Conservation (phyloP, 768 basidiomycete genomes). For the Russula brevipes region DNA sequence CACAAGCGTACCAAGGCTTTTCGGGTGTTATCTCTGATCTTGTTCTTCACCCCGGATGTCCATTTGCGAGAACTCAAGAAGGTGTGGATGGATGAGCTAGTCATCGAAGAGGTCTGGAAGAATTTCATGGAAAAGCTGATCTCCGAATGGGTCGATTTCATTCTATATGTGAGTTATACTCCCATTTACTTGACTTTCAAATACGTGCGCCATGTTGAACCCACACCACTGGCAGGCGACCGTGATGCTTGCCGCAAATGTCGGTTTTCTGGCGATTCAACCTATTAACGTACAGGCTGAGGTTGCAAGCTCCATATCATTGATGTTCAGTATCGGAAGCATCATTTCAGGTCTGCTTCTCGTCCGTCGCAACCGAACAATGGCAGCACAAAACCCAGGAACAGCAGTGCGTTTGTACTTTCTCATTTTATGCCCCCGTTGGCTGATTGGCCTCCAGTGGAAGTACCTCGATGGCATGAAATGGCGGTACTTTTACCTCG, state of each 20-base stretch:
- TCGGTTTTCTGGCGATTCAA: slow-evolving; percentile 35
- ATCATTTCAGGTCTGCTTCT: slow-evolving; percentile 46
- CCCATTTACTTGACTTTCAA: background rate
- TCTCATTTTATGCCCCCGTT: slow-evolving; percentile 3
- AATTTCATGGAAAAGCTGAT: slow-evolving; percentile 9
- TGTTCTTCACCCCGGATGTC: slow-evolving; percentile 14
- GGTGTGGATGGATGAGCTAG: slow-evolving; percentile 10
- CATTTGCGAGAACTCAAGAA: slow-evolving; percentile 15
- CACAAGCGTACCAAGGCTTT: slow-evolving; percentile 5
- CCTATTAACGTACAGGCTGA: slow-evolving; percentile 30
- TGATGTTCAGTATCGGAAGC: slow-evolving; percentile 44
- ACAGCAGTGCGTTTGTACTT: slow-evolving; percentile 17
- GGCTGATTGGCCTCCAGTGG: slow-evolving; percentile 21
- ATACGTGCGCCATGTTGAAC: no score
- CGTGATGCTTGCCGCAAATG: slow-evolving; percentile 34
- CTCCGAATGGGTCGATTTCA: slow-evolving; percentile 16
- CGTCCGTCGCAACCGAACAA: slow-evolving; percentile 40
- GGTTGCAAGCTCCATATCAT: slow-evolving; percentile 47
- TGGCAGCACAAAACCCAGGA: slow-evolving; percentile 32
- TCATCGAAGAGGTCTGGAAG: slow-evolving; percentile 10
- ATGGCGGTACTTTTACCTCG: slow-evolving; percentile 37
- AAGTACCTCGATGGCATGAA: slow-evolving; percentile 28
- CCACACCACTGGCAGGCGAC: slow-evolving; percentile 27
- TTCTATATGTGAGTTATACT: slow-evolving; percentile 13
- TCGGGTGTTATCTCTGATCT: background rate